These are phyloP conservation scores for Rhytidhysteron rufulum DNA, from an alignment of 2,329 filamentous ascomycete genomes.

Conservation along the genomic window DNA sequence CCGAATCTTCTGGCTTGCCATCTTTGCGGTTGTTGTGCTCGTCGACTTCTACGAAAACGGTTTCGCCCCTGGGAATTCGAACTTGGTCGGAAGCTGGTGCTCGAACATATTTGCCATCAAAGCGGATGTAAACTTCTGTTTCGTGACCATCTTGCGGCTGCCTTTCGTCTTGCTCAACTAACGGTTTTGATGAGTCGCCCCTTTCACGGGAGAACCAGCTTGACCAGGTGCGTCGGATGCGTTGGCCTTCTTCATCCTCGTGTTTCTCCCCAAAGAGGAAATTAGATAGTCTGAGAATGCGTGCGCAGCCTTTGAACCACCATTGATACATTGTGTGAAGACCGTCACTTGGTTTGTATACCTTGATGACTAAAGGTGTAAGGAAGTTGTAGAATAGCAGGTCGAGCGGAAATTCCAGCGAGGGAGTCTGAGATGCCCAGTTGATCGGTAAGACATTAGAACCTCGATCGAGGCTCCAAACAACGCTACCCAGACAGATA, in stretches of 20 bases:
- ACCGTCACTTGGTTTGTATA: conserved; percentile 80
- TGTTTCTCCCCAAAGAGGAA: conserved; percentile 87
- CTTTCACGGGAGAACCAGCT: conserved; percentile 49
- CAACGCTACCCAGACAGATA: conserved; percentile 87
- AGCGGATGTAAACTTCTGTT: conserved; percentile 52
- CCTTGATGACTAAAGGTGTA: conserved; percentile 79
- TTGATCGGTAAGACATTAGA: conserved; percentile 81
- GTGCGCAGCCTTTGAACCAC: conserved; percentile 91
- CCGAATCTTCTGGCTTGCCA: conserved; percentile 43
- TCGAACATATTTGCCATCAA: conserved; percentile 78
- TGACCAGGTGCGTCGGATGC: conserved; percentile 59
- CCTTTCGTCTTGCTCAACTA: conserved; percentile 30
- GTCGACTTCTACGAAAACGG: conserved; percentile 75
- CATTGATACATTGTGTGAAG: conserved; percentile 85
- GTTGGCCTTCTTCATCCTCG: conserved; percentile 74
- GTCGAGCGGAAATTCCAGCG: conserved; percentile 91
- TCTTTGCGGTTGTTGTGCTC: conserved; percentile 64
- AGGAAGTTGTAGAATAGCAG: conserved; percentile 95
- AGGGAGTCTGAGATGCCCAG: conserved; percentile 88
- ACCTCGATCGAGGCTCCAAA: conserved; percentile 77
- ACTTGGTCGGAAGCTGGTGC: conserved; percentile 95
- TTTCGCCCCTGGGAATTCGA: conserved; percentile 79
- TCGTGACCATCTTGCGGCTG: conserved; percentile 31
- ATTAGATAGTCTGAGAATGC: conserved; percentile 75
- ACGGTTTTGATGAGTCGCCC: conserved; percentile 35